Conservation (phyloP, 805 yeast species). For the Candida silvatica region DNA sequence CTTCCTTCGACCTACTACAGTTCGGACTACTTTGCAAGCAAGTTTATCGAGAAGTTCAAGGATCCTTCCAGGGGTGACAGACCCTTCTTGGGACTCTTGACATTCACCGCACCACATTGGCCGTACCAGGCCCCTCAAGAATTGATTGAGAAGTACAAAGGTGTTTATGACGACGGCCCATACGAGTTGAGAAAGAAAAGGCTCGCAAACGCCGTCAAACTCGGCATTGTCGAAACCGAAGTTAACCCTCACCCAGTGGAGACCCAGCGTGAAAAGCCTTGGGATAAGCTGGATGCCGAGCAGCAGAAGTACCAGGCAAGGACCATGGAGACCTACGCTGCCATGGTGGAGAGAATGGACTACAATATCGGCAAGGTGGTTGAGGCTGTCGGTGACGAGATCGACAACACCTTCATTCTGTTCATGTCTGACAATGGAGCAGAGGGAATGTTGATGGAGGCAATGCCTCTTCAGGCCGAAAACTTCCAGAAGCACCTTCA, state of each 20-base stretch:
- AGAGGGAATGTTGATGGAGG: conserved; percentile 51
- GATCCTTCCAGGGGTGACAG: conserved; percentile 26
- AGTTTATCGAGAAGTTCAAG: conserved; percentile 29
- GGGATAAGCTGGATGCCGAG: conserved; percentile 33
- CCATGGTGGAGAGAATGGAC: conserved; percentile 53
- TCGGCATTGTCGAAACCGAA: conserved; percentile 39
- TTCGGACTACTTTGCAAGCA: conserved; percentile 35
- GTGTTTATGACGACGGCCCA: conserved; percentile 42
- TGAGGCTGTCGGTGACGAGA: conserved; percentile 28
- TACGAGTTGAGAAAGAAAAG: conserved; percentile 31
- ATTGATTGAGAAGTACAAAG: conserved; percentile 36
- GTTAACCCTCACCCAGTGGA: conserved; percentile 35
- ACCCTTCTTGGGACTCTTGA: conserved; percentile 46
- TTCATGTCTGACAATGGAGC: conserved; percentile 63
- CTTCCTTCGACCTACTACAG: conserved; percentile 41
- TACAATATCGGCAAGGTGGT: conserved; percentile 41
- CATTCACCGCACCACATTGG: conserved; percentile 64
- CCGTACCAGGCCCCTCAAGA: conserved; percentile 53
- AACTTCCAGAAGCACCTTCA: conserved; percentile 21
- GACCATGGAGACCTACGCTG: conserved; percentile 53
- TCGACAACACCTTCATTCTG: conserved; percentile 46
- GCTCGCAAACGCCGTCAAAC: conserved; percentile 28
- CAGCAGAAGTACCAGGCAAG: conserved; percentile 30
- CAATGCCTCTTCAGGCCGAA: conserved; percentile 33
- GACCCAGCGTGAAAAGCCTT: conserved; percentile 32